Evolutionary conservation across 2,329 filamentous ascomycete genomes (phyloP), one percentile per base, ranked within the genome.

Genomic region (Anthostomella pinea): DNA sequence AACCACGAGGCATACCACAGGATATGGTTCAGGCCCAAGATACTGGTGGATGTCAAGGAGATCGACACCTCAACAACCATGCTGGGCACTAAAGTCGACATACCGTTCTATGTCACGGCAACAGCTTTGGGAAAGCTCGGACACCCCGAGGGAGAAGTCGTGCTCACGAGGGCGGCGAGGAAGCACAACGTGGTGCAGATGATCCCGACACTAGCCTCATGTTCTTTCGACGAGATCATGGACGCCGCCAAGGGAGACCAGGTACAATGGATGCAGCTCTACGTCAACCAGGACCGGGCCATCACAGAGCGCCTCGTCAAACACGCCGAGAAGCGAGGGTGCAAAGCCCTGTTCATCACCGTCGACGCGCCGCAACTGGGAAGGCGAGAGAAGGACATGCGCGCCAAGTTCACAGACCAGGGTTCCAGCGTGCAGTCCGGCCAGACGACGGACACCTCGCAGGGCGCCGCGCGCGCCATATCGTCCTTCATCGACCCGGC

Each of bases 1-100:
- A 98, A 98, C 68, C 91, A 96, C 68, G 80, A 78, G 29, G 93
- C 93, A 29, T 98, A 89, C 69, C 93, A 98, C 69, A 90, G 94
- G 61, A 94, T 96, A 65, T 81, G 93, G 91, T 97, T 98, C 72
- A 81, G 93, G 15, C 93, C 93, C 3, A 83, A 82, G 46, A 72
- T 98, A 38, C 81, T 98, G 38, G 80, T 95, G 35, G 84, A 98
- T 57, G 93, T 98, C 22, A 86, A 90, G 60, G 76, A 86, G 15
- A 77, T 98, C 43, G 87, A 96, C 62, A 81, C 86, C 59, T 81
- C 79, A 22, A 97, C 90, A 16, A 95, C 85, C 2, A 97, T 98
- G 91, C 83, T 98, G 13, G 91, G 90, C 48, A 83, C 83, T 22
- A 89, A 86, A 59, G 79, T 81, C 46, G 79, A 83, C 45, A 85